These are phyloP conservation scores for Diaporthe destruens DNA, from an alignment of 2,329 filamentous ascomycete species.

Conservation along the genomic window DNA sequence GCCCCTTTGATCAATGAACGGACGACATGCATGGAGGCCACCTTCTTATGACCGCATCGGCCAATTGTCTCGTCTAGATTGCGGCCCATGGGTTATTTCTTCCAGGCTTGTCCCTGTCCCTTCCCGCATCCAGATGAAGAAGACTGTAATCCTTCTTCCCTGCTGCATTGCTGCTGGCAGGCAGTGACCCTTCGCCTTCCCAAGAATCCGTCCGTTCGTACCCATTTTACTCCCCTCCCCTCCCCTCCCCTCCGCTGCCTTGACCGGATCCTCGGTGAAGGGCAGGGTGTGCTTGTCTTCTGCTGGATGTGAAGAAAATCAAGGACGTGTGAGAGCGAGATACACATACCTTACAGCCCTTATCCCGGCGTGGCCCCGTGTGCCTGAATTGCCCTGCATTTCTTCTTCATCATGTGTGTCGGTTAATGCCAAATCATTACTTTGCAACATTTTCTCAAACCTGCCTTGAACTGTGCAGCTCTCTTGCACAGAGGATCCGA, in stretches of 20 bases:
- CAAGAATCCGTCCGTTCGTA: conserved; percentile 18
- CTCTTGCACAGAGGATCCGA: conserved; percentile 27
- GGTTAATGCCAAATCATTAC: conserved; percentile 34
- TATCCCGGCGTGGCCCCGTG: conserved; percentile 29
- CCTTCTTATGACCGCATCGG: conserved; percentile 37
- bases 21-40: conserved; percentile 39
- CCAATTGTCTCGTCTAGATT: conserved; percentile 35
- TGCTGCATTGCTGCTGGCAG: conserved; percentile 33
- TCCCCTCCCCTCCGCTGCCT: conserved; percentile 21
- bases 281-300: conserved; percentile 33
- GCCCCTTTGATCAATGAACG: conserved; percentile 39
- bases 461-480: conserved; percentile 10
- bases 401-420: conserved; percentile 35
- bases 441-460: conserved; percentile 10
- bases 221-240: conserved; percentile 20
- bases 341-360: conserved; percentile 27
- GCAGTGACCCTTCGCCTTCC: conserved; percentile 28
- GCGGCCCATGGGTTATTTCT: conserved; percentile 35
- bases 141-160: conserved; percentile 25
- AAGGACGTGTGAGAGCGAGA: conserved; percentile 18
- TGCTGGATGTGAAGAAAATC: conserved; percentile 27
- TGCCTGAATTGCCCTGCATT: conserved; percentile 21
- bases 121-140: conserved; percentile 26
- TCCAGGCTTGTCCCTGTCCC: conserved; percentile 37
- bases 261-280: conserved; percentile 30